Conservation (phyloP, 2,329 filamentous ascomycete genomes). For the Neofusicoccum kwambonambiense region DNA sequence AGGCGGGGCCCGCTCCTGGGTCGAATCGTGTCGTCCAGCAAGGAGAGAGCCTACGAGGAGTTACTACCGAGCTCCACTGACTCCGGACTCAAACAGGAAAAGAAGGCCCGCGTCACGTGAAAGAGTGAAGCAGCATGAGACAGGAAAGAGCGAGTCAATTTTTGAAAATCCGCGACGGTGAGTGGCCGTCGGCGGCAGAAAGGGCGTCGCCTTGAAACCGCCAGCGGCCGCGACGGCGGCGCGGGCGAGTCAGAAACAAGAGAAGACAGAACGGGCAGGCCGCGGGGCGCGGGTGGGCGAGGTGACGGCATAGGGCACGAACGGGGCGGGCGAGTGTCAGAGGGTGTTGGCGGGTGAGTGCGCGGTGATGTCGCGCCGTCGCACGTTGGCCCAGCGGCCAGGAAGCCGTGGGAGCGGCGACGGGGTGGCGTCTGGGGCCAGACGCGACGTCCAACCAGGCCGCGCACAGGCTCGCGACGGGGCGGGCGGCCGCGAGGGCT, state of each 20-base stretch:
- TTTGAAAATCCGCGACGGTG: neutral
- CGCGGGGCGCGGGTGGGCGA: neutral
- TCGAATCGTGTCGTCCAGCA: conserved; percentile 39
- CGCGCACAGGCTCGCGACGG: neutral
- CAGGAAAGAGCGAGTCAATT: neutral
- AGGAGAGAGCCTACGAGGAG: conserved; percentile 32
- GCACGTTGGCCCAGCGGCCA: neutral
- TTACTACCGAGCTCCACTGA: conserved; percentile 1
- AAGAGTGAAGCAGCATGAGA: conserved; percentile 7
- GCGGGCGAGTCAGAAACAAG: neutral
- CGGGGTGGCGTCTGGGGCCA: neutral
- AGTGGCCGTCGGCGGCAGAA: neutral
- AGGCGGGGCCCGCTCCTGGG: conserved; percentile 48
- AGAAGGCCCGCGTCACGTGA: conserved; percentile 1
- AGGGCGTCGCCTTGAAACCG: conserved; percentile 8
- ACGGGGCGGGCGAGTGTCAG: neutral
- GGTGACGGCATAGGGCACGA: conserved; percentile 3
- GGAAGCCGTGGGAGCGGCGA: neutral
- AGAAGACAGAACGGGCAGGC: neutral
- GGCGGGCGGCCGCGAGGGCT: neutral
- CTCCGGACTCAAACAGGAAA: neutral
- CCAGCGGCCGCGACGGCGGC: neutral
- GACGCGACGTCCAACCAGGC: neutral
- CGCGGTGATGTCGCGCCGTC: neutral
- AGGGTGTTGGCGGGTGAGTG: neutral